These are phyloP conservation scores for Penicillium occitanis DNA, from an alignment of 2,329 filamentous ascomycete genomes.

Conservation along the genomic window DNA sequence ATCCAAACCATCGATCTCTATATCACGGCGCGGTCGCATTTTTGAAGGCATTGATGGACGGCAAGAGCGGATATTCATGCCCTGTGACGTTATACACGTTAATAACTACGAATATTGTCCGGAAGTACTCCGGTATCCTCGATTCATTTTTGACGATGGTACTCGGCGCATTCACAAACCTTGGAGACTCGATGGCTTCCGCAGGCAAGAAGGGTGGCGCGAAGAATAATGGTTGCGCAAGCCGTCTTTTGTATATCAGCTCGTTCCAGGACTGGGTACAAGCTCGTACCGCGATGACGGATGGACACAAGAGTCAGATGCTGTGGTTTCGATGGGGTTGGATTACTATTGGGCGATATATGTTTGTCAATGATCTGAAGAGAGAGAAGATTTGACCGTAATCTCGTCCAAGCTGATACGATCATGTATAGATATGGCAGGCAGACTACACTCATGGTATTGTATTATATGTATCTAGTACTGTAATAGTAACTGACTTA, in stretches of 20 bases:
- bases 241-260: conserved; percentile 68
- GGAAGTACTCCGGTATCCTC: conserved; percentile 79
- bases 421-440: not conserved
- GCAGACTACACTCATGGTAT: not conserved
- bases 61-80: conserved; percentile 62
- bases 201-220: conserved; percentile 35
- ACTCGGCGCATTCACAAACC: conserved; percentile 49
- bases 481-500: not conserved
- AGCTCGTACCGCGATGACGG: conserved; percentile 83
- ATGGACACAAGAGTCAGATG: conserved; percentile 93
- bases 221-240: conserved; percentile 55
- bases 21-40: conserved; percentile 79
- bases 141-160: conserved; percentile 73
- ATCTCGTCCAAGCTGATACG: not conserved
- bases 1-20: conserved; percentile 91
- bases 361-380: conserved; percentile 87
- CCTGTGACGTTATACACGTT: conserved; percentile 87
- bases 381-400: conserved; percentile 51
- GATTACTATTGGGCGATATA: conserved; percentile 88
- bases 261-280: conserved; percentile 61
- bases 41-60: conserved; percentile 63
- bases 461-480: conserved; percentile 5
- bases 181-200: conserved; percentile 23
- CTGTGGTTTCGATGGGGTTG: conserved; percentile 96
- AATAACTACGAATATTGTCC: conserved; percentile 65